Evolutionary conservation across 768 basidiomycete species (phyloP), one percentile per base, ranked within the genome.

Genomic region (Macrocybe gigantea): DNA sequence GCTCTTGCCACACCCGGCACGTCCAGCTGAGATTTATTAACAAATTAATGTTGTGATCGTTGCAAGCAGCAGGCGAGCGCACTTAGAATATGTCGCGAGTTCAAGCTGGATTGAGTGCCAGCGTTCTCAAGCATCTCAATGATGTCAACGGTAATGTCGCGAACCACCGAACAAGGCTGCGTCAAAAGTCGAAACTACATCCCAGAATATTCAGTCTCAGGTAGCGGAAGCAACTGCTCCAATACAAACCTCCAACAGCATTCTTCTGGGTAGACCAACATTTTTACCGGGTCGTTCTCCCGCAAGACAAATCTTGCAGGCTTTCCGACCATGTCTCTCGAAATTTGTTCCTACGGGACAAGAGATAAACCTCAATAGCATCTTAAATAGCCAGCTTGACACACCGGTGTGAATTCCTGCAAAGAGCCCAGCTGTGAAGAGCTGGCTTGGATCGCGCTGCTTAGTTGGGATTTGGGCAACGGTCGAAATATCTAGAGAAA

Each of bases 1-100:
- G 47, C 85, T 88, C 67, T 95, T 96, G 37, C 93, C 93, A 47
- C 78, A 82, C 5, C 93, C 93, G 7, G 77, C 51, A 5, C 75
- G 66, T 10, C 93, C 93, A 51, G 82, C 84, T 92, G 56, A n/a
- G 9, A 42, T 11, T 43, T 47, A 53, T 41, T 49, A 33, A 56
- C 47, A 53, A 44, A 40, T 45, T 33, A 29, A 29, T 38, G n/a
- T 49, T 41, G 38, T 7, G 35, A 15, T 33, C 49, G 41, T 11
- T 47, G 36, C 32, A 38, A 35, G 10, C 31, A 41, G 50, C 8
- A 7, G 42, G 29, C 38, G 49, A 29, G 74, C 83, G 48, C 58
- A 85, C 90, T 85, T 6, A 92, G 60, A 7, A 91, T 78, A 37
- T 82, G 59, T 35, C 88, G 66, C 9, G 73, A 75, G 10, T 76